Evolutionary conservation across 495 filamentous ascomycete species (phyloP).

Genomic region (Aspergillus baeticus): DNA sequence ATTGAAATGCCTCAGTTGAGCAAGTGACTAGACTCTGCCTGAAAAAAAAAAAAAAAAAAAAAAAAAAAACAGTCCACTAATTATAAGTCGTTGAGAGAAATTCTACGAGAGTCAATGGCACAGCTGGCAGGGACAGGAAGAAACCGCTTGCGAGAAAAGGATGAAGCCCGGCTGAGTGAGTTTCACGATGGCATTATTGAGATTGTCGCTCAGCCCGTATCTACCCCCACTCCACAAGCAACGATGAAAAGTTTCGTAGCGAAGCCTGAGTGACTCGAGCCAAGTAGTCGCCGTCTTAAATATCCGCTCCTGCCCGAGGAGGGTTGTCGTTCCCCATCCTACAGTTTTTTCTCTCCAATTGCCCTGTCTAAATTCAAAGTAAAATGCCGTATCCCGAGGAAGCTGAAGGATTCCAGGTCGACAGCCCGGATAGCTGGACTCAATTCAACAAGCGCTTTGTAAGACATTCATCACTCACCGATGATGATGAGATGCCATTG

Average conservation of each 20-base stretch:
- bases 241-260: not conserved
- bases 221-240: conserved; percentile 2
- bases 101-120: not conserved
- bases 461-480: conserved; percentile 18
- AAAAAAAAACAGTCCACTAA: too few species aligned
- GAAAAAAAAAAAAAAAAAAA: too few species aligned
- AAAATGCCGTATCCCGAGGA: conserved; percentile 78
- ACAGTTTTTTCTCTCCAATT: not conserved
- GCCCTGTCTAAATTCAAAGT: not conserved
- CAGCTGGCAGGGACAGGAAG: not conserved
- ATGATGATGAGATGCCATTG: not conserved
- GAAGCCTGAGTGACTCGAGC: not conserved
- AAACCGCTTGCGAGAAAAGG: not conserved
- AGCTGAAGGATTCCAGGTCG: conserved; percentile 72
- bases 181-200: not conserved
- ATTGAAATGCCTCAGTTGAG: not conserved
- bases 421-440: conserved; percentile 57
- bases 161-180: not conserved
- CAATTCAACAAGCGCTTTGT: conserved; percentile 66
- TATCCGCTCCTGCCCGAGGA: not conserved
- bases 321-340: not conserved
- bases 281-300: not conserved
- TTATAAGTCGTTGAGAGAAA: too few species aligned
- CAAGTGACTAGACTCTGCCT: not conserved
- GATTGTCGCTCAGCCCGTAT: not conserved